Conservation (phyloP, 805 yeast genomes). For the Candida ipomoeae region DNA sequence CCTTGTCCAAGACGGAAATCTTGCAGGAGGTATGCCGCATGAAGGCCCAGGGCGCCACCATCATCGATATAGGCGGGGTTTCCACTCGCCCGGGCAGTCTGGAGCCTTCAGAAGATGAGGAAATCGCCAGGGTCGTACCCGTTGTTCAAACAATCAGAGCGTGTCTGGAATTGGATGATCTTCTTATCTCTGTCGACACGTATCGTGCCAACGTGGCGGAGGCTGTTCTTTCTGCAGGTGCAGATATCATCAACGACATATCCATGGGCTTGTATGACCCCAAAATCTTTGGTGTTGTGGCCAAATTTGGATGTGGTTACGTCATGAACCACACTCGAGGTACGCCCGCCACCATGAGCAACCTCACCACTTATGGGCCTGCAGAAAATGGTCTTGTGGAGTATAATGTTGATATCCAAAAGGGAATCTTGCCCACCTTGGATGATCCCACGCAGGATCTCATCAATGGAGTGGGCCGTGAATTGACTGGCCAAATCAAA, state of each 20-base stretch:
- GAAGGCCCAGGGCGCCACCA: constrained; percentile 59
- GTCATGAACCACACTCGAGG: constrained; percentile 86
- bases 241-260: constrained; percentile 88
- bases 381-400: constrained; percentile 36
- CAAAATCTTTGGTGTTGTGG: constrained; percentile 63
- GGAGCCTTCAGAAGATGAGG: constrained; percentile 62
- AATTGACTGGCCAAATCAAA: constrained; percentile 52
- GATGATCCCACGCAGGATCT: constrained; percentile 31
- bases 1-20: constrained; percentile 35
- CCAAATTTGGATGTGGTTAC: constrained; percentile 68
- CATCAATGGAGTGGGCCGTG: constrained; percentile 58
- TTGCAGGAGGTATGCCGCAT: constrained; percentile 45
- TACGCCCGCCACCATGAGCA: constrained; percentile 66
- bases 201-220: constrained; percentile 74
- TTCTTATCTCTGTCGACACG: constrained; percentile 81
- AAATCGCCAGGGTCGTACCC: constrained; percentile 66
- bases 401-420: constrained; percentile 20
- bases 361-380: constrained; percentile 50
- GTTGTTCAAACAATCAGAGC: constrained; percentile 58
- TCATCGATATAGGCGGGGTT: constrained; percentile 88
- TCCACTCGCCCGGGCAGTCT: constrained; percentile 85
- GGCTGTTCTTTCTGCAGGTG: constrained; percentile 67
- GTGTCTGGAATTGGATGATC: constrained; percentile 32
- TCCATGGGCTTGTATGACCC: constrained; percentile 74
- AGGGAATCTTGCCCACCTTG: constrained; percentile 11